Evolutionary conservation across 2,329 filamentous ascomycete genomes (phyloP), one percentile per base, ranked within the genome.

Genomic region (Trichoderma polysporum): DNA sequence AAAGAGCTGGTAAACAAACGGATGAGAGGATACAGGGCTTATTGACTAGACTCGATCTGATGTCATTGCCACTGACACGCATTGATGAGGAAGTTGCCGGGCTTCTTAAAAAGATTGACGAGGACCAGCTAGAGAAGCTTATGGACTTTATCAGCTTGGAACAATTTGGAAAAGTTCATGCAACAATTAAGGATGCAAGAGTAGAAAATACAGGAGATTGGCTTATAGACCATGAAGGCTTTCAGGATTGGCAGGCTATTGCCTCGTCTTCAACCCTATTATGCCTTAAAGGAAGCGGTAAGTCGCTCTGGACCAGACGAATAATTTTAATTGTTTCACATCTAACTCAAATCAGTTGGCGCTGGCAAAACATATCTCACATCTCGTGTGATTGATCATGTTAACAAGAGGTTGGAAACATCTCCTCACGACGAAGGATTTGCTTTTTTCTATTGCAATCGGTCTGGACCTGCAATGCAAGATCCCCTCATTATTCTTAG

Each of bases 361-460:
- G 54, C 61, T 8, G 66, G 66, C 47, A 68, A 68, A 22, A 66
- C 66, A 3, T 68, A 59, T n/a, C 61, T 68, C 12, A 66, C 66
- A 2, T 68, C 61, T 25, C 54, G 50, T 17, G 61, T 68, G 17
- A 60, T 68, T 39, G 66, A 68, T n/a, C 41, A 56, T 22, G 13
- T 66, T 1, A 35, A n/a, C 22, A 7, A 25, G 2, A 45, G 13
- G 2, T 29, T 59, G 17, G 17, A 29, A 19, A n/a, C 33, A 31
- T 58, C 61, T 5, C 1, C 12, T 22, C 53, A 50, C 17, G 65
- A 68, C 15, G 65, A 68, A 37, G 69, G 62, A 6, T 61, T 72
- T 31, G 71, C 71, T 1, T 70, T 67, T 39, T 72, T 70, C 25
- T 71, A 72, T 29, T 72, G 70, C 41, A 60, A 59, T 13, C 59